Percentiles rank a stretch among this genome's conserved stretches.
Conservation (phyloP, 176 grass and related monocot genomes). For the Phoenix dactylifera region DNA sequence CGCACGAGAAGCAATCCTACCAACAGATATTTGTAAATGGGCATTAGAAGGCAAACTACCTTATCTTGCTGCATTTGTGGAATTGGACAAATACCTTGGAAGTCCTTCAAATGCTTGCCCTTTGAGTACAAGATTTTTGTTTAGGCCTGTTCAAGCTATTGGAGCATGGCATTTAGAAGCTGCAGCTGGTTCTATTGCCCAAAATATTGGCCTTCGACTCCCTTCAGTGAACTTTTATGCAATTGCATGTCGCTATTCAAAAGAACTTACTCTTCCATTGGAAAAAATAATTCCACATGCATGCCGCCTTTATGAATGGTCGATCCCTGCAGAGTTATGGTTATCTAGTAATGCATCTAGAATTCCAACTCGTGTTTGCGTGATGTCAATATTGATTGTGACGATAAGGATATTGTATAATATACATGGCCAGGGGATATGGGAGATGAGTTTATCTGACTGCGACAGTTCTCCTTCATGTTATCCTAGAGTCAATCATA, state of each 20-base stretch:
- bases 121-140: constrained; percentile 50
- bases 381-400: constrained; percentile 74
- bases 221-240: constrained; percentile 83
- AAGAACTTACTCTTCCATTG: constrained; percentile 46
- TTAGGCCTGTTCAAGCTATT: constrained; percentile 54
- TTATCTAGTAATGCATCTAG: constrained; percentile 49
- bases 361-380: constrained; percentile 63
- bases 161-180: constrained; percentile 74
- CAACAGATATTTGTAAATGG: constrained; percentile 69
- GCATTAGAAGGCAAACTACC: constrained; percentile 56
- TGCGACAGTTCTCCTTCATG: background rate
- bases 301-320: constrained; percentile 67
- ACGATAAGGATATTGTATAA: constrained; percentile 57
- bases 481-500: background rate
- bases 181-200: constrained; percentile 47
- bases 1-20: constrained; percentile 57
- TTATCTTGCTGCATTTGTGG: constrained; percentile 49
- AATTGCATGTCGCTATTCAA: constrained; percentile 52
- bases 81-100: constrained; percentile 59
- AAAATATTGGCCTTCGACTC: constrained; percentile 45
- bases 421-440: constrained; percentile 68
- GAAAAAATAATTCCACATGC: constrained; percentile 54
- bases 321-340: constrained; percentile 66
- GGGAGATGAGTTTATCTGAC: constrained; percentile 57
- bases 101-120: constrained; percentile 32